These are phyloP conservation scores for Ceratobasidium sp. DNA, from an alignment of 1,284 basidiomycete species.

Conservation along the genomic window DNA sequence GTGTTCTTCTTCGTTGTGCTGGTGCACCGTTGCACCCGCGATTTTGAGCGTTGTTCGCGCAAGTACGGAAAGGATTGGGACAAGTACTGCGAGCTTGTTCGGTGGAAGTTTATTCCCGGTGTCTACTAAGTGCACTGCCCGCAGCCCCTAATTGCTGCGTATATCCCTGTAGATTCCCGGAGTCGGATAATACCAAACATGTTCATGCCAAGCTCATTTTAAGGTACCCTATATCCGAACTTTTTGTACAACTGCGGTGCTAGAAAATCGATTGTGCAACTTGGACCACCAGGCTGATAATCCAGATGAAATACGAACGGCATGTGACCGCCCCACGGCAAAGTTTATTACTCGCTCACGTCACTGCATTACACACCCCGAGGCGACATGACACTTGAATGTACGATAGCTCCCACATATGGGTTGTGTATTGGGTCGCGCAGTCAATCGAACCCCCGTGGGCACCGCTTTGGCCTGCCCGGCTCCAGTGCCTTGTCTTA, in stretches of 20 bases:
- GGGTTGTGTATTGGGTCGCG: constrained; percentile 13
- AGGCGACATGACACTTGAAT: no score
- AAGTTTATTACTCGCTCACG: not conserved
- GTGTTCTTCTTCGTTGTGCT: constrained; percentile 92
- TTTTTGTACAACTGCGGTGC: no score
- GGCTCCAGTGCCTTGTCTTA: not conserved
- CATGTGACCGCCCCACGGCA: no score
- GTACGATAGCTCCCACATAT: no score
- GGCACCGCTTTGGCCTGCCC: constrained; percentile 3
- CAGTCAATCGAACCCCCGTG: not conserved
- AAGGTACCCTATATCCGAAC: no score
- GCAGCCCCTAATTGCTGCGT: not conserved
- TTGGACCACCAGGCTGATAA: no score
- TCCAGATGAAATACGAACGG: not conserved
- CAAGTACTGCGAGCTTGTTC: constrained; percentile 82
- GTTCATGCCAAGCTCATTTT: not conserved
- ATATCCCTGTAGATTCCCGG: not conserved
- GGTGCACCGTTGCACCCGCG: constrained; percentile 84
- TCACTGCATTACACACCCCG: not conserved
- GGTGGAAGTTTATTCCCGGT: constrained; percentile 86
- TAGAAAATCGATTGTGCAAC: not conserved
- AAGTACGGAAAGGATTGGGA: constrained; percentile 99
- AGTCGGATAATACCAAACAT: not conserved
- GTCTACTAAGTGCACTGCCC: constrained; percentile 51
- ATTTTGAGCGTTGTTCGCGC: constrained; percentile 88